These are phyloP conservation scores for Auriscalpium orientale DNA, from an alignment of 768 basidiomycete species.

Conservation along the genomic window DNA sequence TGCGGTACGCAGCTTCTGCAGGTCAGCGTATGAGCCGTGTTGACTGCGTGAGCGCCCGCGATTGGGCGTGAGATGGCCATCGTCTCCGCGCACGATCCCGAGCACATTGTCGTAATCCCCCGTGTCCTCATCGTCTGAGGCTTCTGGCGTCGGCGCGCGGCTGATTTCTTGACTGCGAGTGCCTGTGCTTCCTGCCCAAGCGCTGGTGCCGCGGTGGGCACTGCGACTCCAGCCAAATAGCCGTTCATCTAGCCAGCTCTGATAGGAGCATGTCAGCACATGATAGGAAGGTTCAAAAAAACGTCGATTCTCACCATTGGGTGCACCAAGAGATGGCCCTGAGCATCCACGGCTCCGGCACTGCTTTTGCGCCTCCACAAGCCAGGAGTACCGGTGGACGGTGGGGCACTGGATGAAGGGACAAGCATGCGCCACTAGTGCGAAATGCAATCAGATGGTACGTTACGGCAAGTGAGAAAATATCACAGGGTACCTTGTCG, in stretches of 20 bases:
- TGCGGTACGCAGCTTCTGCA: constrained; percentile 53
- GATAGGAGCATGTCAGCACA: constrained; percentile 5
- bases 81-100: constrained; percentile 48
- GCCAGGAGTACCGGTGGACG: constrained; percentile 64
- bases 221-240: constrained; percentile 87
- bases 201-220: constrained; percentile 68
- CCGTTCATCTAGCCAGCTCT: constrained; percentile 86
- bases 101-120: constrained; percentile 92
- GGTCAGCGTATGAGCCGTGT: constrained; percentile 73
- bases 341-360: constrained; percentile 69
- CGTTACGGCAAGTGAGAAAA: neutral
- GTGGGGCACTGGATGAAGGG: constrained; percentile 75
- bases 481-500: constrained; percentile 45
- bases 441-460: constrained; percentile 1
- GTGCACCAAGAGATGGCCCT: constrained; percentile 78
- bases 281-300: neutral
- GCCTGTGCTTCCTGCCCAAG: constrained; percentile 54
- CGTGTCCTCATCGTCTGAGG: constrained; percentile 79
- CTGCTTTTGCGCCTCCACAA: constrained; percentile 71
- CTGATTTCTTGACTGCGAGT: constrained; percentile 49
- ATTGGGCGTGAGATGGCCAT: constrained; percentile 29
- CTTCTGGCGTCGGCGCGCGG: constrained; percentile 62
- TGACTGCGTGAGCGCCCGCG: constrained; percentile 47
- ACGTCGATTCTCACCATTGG: constrained; percentile 51
- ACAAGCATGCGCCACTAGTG: constrained; percentile 65